Base-by-base conservation (phyloP, 371 early-diverging fungal genomes). In the Fennellomyces sp. region DNA sequence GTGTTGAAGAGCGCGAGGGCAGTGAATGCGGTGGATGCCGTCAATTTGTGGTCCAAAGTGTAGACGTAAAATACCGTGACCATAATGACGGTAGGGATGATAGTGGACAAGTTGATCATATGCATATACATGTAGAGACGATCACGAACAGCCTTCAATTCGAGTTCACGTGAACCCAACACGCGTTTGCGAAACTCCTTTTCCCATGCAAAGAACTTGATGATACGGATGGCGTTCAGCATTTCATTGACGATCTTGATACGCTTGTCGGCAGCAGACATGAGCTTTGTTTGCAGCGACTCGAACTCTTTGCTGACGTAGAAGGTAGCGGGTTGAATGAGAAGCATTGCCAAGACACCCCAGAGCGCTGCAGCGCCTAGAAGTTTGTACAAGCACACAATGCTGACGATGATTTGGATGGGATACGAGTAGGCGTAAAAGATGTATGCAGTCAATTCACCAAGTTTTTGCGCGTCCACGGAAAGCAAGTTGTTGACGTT, bases 151-250 rank as follows among this genome's bases (percentile, higher is more conserved):
- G 75, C 76, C 52, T 76, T 76, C 26, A 86, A 58, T 56, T 86
- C 86, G 21, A 53, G 62, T 30, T 78, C 75, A 57, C 86, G 77
- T 6, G 84, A 78, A 13, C 67, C 73, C 2, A 73, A 65, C 26
- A 83, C 69, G 42, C 83, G 80, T 33, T 75, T 72, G 38, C 78
- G 72, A 54, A 91, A 90, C 55, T 87, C 78, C 52, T 80, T 65
- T 71, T 92, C 90, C 92, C 92, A 92, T 21, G 88, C 92, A 79
- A 91, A 92, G 62, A 92, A 85, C 63, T 92, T 92, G 58, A 92
- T 84, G 10, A 91, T 87, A 31, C 89, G 86, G 47, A 92, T 91
- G 13, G 90, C 91, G 42, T 75, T 67, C 48, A 91, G 65, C 63
- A 90, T 75, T 60, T 91, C 91, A 26, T 85, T 89, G 54, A 90